These are phyloP conservation scores for Galerina marginata DNA, from an alignment of 768 basidiomycete species.

Conservation along the genomic window DNA sequence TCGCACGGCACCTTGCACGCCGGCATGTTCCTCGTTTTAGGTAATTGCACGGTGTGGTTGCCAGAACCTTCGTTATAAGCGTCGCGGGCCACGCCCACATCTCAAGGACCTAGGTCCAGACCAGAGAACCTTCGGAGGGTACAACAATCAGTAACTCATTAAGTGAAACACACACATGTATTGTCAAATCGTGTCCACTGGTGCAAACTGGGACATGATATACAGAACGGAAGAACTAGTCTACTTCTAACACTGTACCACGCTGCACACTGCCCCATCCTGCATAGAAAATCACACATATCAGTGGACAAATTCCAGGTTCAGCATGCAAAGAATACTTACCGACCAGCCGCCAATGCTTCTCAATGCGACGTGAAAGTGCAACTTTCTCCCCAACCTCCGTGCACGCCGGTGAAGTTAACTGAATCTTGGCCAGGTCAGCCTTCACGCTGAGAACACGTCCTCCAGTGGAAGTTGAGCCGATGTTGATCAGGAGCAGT, in stretches of 20 bases:
- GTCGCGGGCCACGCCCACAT: no score
- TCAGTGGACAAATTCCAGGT: background rate
- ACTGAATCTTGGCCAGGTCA: slow-evolving; percentile 91
- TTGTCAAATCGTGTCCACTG: background rate
- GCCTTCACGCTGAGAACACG: slow-evolving; percentile 94
- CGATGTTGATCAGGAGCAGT: slow-evolving; percentile 95
- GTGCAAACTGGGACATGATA: background rate
- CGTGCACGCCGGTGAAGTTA: slow-evolving; percentile 95
- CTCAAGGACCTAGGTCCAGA: no score
- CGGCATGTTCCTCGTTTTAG: no score
- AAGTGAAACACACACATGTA: background rate
- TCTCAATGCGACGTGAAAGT: slow-evolving; percentile 91
- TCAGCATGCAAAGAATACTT: slow-evolving; percentile 36
- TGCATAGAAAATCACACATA: slow-evolving; percentile 19
- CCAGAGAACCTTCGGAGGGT: no score
- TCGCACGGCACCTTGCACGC: no score
- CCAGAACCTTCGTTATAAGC: no score
- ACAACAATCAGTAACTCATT: background rate
- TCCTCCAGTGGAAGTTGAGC: slow-evolving; percentile 96
- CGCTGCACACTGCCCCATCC: slow-evolving; percentile 84
- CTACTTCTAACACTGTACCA: slow-evolving; percentile 82
- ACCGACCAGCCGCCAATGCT: slow-evolving; percentile 98
- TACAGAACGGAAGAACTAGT: slow-evolving; percentile 41
- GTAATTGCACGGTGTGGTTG: no score
- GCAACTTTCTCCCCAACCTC: slow-evolving; percentile 99